Evolutionary conservation across 2,329 filamentous ascomycete species (phyloP).

Genomic region (Colletotrichum simmondsii): DNA sequence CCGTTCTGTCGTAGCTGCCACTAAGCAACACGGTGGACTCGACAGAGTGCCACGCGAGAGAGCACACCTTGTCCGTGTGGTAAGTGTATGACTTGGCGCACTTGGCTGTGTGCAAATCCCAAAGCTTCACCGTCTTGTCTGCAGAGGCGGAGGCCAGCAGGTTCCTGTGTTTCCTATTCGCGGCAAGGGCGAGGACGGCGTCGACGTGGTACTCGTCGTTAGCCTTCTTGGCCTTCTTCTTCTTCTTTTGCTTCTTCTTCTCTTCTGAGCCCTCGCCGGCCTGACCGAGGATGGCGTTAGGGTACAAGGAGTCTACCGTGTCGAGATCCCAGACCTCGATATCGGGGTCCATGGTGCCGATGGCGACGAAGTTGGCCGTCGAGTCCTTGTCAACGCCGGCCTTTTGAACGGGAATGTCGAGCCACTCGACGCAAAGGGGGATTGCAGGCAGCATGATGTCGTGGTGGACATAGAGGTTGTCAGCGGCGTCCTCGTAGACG

Average conservation of each 20-base stretch:
- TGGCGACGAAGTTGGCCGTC: constrained; percentile 89
- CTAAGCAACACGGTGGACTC: constrained; percentile 91
- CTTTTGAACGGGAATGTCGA: constrained; percentile 90
- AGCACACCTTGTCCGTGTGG: constrained; percentile 98
- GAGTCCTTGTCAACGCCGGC: constrained; percentile 69
- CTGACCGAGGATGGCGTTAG: constrained; percentile 93
- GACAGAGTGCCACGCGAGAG: constrained; percentile 89
- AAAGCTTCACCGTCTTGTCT: constrained; percentile 97
- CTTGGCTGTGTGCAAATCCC: constrained; percentile 92
- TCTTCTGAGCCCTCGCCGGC: constrained; percentile 65
- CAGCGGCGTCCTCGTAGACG: constrained; percentile 93
- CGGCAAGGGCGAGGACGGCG: constrained; percentile 88
- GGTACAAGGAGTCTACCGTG: constrained; percentile 97
- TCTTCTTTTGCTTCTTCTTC: constrained; percentile 81
- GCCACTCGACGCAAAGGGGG: constrained; percentile 94
- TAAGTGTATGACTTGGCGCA: constrained; percentile 96
- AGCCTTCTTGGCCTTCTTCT: constrained; percentile 88
- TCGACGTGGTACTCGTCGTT: constrained; percentile 96
- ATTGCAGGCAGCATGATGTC: constrained; percentile 99
- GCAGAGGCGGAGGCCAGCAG: constrained; percentile 94
- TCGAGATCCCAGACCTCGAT: constrained; percentile 99
- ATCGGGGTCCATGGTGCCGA: constrained; percentile 97
- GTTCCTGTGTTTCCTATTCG: constrained; percentile 93
- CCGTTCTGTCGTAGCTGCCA: constrained; percentile 93
- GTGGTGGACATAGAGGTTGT: constrained; percentile 99